Conservation (phyloP, 345 rosid genomes). For the Odontarrhena argentea region DNA sequence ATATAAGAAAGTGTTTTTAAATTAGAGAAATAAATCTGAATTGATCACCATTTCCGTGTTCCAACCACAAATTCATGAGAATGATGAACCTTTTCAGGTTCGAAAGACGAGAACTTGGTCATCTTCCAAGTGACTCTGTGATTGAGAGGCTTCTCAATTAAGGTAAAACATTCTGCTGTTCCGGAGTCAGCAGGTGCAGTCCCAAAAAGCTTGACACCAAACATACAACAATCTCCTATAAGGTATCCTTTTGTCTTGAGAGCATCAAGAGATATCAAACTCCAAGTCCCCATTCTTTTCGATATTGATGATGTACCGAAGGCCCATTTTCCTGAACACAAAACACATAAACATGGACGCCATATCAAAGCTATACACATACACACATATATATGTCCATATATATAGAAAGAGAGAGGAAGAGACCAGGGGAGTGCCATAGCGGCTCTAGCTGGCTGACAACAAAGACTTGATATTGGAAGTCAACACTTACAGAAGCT, state of each 20-base stretch:
- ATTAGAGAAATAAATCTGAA: not conserved
- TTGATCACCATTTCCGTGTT: slow-evolving; percentile 30
- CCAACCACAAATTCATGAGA: slow-evolving; percentile 38
- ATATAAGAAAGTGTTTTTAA: not conserved
- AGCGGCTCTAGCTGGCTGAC: slow-evolving; percentile 9
- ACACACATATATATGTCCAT: not conserved
- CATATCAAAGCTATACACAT: too few relatives aligned
- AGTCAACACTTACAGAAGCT: not conserved
- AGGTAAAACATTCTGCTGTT: slow-evolving; percentile 33
- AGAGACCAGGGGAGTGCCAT: slow-evolving; percentile 20
- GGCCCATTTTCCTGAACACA: not conserved
- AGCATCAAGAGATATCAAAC: slow-evolving; percentile 2
- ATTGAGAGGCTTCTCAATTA: slow-evolving; percentile 32
- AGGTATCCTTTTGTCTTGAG: slow-evolving; percentile 24
- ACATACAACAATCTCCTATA: slow-evolving; percentile 32
- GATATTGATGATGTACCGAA: not conserved
- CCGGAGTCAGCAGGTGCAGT: not conserved
- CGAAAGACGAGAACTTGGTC: slow-evolving; percentile 29
- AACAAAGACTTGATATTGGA: slow-evolving; percentile 7
- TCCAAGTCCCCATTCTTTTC: not conserved
- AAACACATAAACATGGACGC: slow-evolving; percentile 6
- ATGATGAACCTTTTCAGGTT: not conserved
- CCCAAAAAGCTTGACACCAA: slow-evolving; percentile 33
- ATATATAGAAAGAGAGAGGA: slow-evolving; percentile 8
- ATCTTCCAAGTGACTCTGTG: slow-evolving; percentile 41